Evolutionary conservation across 257 asterid species (phyloP).

Genomic region (Capsicum pubescens): DNA sequence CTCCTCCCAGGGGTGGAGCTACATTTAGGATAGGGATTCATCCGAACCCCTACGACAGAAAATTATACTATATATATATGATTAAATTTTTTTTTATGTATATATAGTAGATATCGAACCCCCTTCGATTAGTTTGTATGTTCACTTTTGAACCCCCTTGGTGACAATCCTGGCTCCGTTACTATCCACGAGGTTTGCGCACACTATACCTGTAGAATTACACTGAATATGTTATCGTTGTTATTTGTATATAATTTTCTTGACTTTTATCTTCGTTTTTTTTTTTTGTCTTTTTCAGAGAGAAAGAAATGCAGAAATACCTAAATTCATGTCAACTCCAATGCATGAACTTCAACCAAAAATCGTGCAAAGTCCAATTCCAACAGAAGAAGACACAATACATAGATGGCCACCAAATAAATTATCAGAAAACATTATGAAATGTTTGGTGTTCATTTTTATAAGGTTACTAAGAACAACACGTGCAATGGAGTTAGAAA

Average conservation of each 20-base stretch:
- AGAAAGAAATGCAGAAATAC: conserved; percentile 51
- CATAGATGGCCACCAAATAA: conserved; percentile 84
- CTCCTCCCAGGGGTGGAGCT: no score
- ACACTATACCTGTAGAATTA: no score
- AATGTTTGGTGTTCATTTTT: conserved; percentile 72
- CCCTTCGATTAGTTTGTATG: no score
- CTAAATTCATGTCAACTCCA: conserved; percentile 49
- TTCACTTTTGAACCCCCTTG: no score
- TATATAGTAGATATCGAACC: no score
- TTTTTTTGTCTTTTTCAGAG: conserved; percentile 48
- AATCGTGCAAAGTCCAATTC: conserved; percentile 51
- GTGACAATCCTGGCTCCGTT: no score
- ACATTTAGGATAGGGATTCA: no score
- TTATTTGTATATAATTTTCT: background rate
- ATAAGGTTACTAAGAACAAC: conserved; percentile 79
- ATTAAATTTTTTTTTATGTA: no score
- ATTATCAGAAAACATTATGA: conserved; percentile 85
- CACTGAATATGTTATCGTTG: background rate
- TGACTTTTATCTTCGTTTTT: background rate
- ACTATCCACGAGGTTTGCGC: no score
- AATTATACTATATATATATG: no score
- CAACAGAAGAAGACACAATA: conserved; percentile 64
- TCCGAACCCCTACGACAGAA: no score
- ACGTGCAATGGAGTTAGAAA: conserved; percentile 78
- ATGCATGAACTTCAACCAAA: conserved; percentile 39